Base-by-base conservation (phyloP, 345 rosid species). In the Draba incana region DNA sequence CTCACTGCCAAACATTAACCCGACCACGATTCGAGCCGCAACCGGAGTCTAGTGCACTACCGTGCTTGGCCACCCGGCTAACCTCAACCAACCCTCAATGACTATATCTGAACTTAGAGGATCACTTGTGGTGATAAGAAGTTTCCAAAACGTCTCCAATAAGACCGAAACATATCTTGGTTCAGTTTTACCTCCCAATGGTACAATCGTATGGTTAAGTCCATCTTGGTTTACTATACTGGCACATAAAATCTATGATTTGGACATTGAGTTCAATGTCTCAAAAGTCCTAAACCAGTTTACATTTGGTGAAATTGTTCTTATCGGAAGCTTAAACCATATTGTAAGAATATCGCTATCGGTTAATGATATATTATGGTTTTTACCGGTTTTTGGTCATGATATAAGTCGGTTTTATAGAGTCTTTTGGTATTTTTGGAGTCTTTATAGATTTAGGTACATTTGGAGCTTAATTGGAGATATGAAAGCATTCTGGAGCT, bases 11-110 rank as follows among this genome's bases (percentile, higher is more conserved):
- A 68, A 70, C 20, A 62, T 84, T 1, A 68, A 72, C 63, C 81
- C 62, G 7, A 8, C 2, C 6, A 62, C 10, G 1, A 66, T 92
- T 72, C 72, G 70, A 61, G 77, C 81, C 1, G 77, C 87, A 0
- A 88, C 91, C 0, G 88, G 93, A 62, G 76, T 57, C n/a, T 20
- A 49, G 57, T 92, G 98, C 84, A 69, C 64, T n/a, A 74, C 47
- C 2, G 8, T 61, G 0, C 65, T 84, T 23, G 54, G 79, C 84
- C 83, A 80, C 64, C 92, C 86, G 0, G 86, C 96, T 1, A 78
- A 87, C 71, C 81, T 93, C 57, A 90, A 93, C 80, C 79, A 85
- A 13, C 97, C 96, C 1, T 92, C 92, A 1, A 82, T 90, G 50
- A 88, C 92, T 10, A 74, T 90, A 69, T 85, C 94, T 35, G 55